phyloP scores from a whole-genome alignment of 2,329 filamentous ascomycete species.

The Cercospora beticola region DNA sequence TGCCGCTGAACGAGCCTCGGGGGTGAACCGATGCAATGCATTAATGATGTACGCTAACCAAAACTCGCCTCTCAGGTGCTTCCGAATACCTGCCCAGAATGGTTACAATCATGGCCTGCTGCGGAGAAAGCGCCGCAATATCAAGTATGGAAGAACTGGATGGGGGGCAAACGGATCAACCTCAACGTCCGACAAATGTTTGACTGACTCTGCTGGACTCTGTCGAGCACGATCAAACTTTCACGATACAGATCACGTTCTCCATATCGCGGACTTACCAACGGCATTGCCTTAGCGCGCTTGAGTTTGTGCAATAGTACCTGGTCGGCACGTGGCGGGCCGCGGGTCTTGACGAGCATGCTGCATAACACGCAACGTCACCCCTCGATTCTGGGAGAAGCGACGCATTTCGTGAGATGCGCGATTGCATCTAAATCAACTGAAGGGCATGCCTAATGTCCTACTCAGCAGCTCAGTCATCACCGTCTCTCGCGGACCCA shows the following conservation, averaged over 20 bases:
- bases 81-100: slow-evolving; percentile 72
- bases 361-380: background rate
- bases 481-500: background rate
- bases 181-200: slow-evolving; percentile 89
- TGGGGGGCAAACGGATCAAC: slow-evolving; percentile 83
- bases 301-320: background rate
- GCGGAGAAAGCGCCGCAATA: slow-evolving; percentile 46
- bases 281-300: background rate
- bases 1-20: background rate
- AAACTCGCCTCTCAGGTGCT: slow-evolving; percentile 41
- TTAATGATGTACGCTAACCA: background rate
- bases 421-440: background rate
- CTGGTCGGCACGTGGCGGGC: background rate
- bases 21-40: background rate
- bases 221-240: background rate
- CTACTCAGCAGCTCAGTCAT: background rate
- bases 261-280: background rate
- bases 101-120: slow-evolving; percentile 72
- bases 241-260: background rate
- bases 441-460: background rate
- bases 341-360: background rate
- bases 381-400: background rate
- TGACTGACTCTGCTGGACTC: slow-evolving; percentile 10
- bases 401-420: background rate
- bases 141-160: slow-evolving; percentile 79